phyloP scores from a whole-genome alignment of 208 protist genomes.

The Trichomonas vaginalis region DNA sequence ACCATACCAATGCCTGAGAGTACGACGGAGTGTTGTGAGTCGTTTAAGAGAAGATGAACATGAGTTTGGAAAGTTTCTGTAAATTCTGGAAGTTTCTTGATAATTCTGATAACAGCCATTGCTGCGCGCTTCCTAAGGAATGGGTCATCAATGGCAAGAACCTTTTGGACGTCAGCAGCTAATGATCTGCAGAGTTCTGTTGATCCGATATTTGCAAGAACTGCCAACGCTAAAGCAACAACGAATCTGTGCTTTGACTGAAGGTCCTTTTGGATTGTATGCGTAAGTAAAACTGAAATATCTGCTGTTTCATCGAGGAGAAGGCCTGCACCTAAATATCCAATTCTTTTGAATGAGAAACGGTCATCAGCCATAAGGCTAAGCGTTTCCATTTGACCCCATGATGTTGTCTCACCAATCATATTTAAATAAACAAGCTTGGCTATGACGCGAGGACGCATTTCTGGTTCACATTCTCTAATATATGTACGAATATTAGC shows the following conservation, averaged over 20 bases:
- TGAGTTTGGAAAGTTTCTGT: not conserved
- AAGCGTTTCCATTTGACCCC: not conserved
- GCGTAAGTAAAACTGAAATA: not conserved
- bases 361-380: not conserved
- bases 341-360: slow-evolving; percentile 16
- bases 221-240: not conserved
- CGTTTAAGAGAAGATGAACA: not conserved
- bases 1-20: not conserved
- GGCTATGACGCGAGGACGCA: not conserved
- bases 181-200: not conserved
- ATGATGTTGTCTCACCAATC: not conserved
- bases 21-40: not conserved
- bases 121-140: not conserved
- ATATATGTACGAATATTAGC: slow-evolving; percentile 9
- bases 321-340: not conserved
- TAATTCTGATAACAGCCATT: slow-evolving; percentile 8
- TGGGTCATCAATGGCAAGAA: not conserved
- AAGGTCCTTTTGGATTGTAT: slow-evolving; percentile 6
- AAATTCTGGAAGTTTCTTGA: slow-evolving; percentile 1
- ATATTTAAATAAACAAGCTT: slow-evolving; percentile 20
- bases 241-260: not conserved
- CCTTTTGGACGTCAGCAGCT: not conserved
- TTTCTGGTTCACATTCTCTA: not conserved
- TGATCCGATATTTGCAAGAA: slow-evolving; percentile 6
- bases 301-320: slow-evolving; percentile 14